phyloP scores from a whole-genome alignment of 2,329 filamentous ascomycete species.

The Neofusicoccum umdonicola region DNA sequence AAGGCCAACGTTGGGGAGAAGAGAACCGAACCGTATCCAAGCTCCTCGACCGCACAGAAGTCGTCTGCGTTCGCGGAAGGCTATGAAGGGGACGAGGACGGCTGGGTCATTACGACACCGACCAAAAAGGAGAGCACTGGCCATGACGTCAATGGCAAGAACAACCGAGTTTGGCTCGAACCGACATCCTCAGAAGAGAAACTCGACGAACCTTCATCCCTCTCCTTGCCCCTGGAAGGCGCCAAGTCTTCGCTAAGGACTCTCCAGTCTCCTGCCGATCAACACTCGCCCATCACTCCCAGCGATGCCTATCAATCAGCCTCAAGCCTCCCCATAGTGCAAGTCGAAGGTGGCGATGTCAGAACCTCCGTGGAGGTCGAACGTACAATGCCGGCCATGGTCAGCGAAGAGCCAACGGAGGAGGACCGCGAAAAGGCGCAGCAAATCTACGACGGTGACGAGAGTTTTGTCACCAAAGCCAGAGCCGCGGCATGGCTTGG shows the following conservation, averaged over 20 bases:
- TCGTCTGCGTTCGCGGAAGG: slow-evolving; percentile 18
- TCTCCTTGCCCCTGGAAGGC: slow-evolving; percentile 41
- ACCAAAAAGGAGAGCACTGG: slow-evolving; percentile 22
- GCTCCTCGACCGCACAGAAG: slow-evolving; percentile 9
- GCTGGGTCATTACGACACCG: slow-evolving; percentile 35
- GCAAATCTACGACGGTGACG: slow-evolving; percentile 79
- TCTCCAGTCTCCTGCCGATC: slow-evolving; percentile 7
- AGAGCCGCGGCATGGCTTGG: slow-evolving; percentile 88
- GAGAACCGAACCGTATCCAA: slow-evolving; percentile 25
- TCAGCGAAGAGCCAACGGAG: slow-evolving; percentile 50
- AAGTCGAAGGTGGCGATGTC: slow-evolving; percentile 48
- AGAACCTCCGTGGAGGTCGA: slow-evolving; percentile 31
- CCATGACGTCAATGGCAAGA: slow-evolving; percentile 22
- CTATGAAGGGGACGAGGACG: slow-evolving; percentile 36
- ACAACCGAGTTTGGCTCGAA: slow-evolving; percentile 41
- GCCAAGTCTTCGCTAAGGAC: slow-evolving; percentile 32
- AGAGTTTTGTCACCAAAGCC: slow-evolving; percentile 75
- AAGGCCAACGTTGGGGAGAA: slow-evolving; percentile 27
- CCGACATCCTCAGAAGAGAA: slow-evolving; percentile 37
- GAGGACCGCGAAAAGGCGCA: slow-evolving; percentile 76
- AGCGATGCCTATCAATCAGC: slow-evolving; percentile 48
- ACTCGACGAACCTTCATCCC: slow-evolving; percentile 25
- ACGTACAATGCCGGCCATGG: background rate
- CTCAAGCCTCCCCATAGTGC: slow-evolving; percentile 50
- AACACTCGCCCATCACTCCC: slow-evolving; percentile 39